phyloP scores from a whole-genome alignment of 331 rosid genomes.

The Acacia concinna region DNA sequence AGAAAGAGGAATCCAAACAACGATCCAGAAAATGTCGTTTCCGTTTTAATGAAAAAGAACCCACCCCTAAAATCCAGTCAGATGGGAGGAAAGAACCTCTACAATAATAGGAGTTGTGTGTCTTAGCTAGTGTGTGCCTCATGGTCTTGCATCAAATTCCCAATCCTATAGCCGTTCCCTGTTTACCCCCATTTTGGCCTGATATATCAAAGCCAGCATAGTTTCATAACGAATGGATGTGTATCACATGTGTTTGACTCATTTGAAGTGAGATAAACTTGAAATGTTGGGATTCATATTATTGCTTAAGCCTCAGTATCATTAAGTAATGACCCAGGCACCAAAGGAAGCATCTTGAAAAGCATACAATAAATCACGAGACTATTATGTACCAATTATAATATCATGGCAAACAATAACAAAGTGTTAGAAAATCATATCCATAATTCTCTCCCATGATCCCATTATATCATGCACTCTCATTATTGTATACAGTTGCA shows the following conservation, averaged over 20 bases:
- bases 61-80: neutral
- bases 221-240: neutral
- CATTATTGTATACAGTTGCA: no score
- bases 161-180: neutral
- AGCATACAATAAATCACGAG: neutral
- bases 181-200: neutral
- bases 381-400: neutral
- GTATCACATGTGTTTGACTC: neutral
- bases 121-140: neutral
- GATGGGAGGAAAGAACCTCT: neutral
- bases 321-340: neutral
- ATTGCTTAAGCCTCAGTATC: neutral
- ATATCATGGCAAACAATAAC: neutral
- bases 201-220: neutral
- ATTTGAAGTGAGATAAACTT: neutral
- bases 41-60: neutral
- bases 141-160: neutral
- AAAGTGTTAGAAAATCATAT: no score
- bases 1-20: neutral
- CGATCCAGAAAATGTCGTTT: neutral
- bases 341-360: neutral
- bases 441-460: no score
- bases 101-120: neutral
- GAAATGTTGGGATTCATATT: neutral
- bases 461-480: no score